Conservation (phyloP, 2,329 filamentous ascomycete species). For the Apiospora rasikravindrae region DNA sequence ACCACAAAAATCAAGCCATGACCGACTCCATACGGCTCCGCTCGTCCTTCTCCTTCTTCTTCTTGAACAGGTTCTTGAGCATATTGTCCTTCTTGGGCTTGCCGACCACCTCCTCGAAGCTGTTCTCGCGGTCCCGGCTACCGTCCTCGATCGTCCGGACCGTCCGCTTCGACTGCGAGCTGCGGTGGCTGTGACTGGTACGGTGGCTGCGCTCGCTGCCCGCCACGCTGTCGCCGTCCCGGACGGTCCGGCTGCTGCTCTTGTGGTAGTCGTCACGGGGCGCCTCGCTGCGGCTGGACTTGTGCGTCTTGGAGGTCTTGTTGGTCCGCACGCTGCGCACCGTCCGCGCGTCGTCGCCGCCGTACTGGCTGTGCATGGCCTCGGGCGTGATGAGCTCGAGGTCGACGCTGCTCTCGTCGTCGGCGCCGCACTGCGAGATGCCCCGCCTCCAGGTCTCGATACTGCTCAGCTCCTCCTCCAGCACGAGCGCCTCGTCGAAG, state of each 20-base stretch:
- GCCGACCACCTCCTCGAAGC: slow-evolving; percentile 47
- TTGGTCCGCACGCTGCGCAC: slow-evolving; percentile 36
- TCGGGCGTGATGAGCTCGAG: slow-evolving; percentile 63
- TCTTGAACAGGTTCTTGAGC: slow-evolving; percentile 64
- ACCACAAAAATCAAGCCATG: neutral
- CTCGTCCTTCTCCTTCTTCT: slow-evolving; percentile 50
- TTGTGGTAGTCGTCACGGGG: slow-evolving; percentile 21
- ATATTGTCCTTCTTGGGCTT: slow-evolving; percentile 56
- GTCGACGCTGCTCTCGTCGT: slow-evolving; percentile 52
- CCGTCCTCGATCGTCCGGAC: slow-evolving; percentile 43
- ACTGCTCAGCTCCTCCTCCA: slow-evolving; percentile 62
- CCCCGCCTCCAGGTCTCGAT: slow-evolving; percentile 66
- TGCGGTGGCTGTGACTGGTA: slow-evolving; percentile 37
- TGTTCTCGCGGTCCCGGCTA: slow-evolving; percentile 40
- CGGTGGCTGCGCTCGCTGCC: slow-evolving; percentile 40
- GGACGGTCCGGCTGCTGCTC: slow-evolving; percentile 36
- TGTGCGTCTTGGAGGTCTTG: slow-evolving; percentile 34
- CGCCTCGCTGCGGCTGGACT: slow-evolving; percentile 28
- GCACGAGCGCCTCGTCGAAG: slow-evolving; percentile 61
- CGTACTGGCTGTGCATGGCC: slow-evolving; percentile 49
- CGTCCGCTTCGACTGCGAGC: slow-evolving; percentile 39
- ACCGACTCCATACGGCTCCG: slow-evolving; percentile 18
- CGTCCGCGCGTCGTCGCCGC: slow-evolving; percentile 44
- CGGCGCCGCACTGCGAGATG: slow-evolving; percentile 51
- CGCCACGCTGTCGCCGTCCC: slow-evolving; percentile 40